Evolutionary conservation across 768 basidiomycete genomes (phyloP).

Genomic region (Pulveroboletus frians): DNA sequence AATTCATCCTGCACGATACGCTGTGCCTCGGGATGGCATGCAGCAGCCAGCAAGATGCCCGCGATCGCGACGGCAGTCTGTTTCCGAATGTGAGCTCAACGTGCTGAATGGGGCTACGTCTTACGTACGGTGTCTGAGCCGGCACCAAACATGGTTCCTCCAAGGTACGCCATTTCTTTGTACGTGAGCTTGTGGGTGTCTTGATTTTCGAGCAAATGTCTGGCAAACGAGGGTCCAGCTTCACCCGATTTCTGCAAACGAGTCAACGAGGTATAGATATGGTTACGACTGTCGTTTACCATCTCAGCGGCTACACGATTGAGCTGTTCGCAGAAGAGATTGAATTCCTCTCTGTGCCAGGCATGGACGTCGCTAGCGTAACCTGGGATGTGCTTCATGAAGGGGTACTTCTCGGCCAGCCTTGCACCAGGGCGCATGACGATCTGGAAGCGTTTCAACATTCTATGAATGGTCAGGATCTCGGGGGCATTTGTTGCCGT

Average conservation of each 20-base stretch:
- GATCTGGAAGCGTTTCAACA: slow-evolving; percentile 33
- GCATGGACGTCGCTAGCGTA: slow-evolving; percentile 52
- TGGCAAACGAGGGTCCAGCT: slow-evolving; percentile 44
- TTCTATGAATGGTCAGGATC: slow-evolving; percentile 31
- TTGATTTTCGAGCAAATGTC: slow-evolving; percentile 55
- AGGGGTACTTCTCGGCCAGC: slow-evolving; percentile 34
- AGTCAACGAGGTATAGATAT: not conserved
- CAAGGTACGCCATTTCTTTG: slow-evolving; percentile 57
- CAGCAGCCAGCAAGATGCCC: slow-evolving; percentile 53
- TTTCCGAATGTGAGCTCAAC: not conserved
- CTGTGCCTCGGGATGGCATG: slow-evolving; percentile 50
- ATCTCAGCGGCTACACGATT: slow-evolving; percentile 41
- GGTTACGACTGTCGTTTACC: slow-evolving; percentile 24
- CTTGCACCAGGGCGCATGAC: slow-evolving; percentile 34
- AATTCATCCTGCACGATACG: slow-evolving; percentile 48
- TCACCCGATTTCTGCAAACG: slow-evolving; percentile 18
- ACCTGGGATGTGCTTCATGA: slow-evolving; percentile 49
- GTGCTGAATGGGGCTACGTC: not conserved
- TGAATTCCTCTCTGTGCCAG: slow-evolving; percentile 53
- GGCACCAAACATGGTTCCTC: slow-evolving; percentile 61
- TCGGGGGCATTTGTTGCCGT: slow-evolving; percentile 29
- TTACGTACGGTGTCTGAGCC: slow-evolving; percentile 52
- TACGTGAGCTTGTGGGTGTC: slow-evolving; percentile 48
- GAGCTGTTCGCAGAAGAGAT: slow-evolving; percentile 51
- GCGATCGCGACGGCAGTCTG: slow-evolving; percentile 55